Evolutionary conservation across 352 stramenopile genomes (phyloP), one percentile per base, ranked within the genome.

Genomic region (Thalassiosira ordinaria): DNA sequence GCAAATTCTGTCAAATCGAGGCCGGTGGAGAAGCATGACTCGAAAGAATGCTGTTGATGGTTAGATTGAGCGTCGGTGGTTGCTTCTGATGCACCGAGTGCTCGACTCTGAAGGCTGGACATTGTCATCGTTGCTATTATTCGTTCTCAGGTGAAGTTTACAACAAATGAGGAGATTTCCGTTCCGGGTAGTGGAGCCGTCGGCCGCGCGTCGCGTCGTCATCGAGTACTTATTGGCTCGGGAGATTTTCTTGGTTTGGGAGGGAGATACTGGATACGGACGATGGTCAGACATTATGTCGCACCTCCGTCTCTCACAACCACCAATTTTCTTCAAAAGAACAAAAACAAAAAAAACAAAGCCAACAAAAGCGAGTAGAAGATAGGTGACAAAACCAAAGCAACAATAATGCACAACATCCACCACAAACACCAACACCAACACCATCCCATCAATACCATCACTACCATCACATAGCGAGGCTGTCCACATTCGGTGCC

Each of bases 1-100:
- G 41, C 82, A 51, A 75, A 89, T 47, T 84, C 78, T 20, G 84
- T 92, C 35, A 65, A 49, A 53, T 65, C 57, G 22, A 65, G 57
- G 13, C 57, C 57, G 37, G 57, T 6, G 35, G 33, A 53, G 27
- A 65, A 65, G 33, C 57, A 52, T 65, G 33, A 35, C 57, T 65
- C 57, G 57, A 65, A 37, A 35, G 57, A 65, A 4, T 37, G 13
- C n/a, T n/a, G 24, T 16, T 65, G 27, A 35, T 47, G 31, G 20
- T 63, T 63, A 49, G 7, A 47, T 47, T 63, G 16, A 46, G 29
- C 18, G 29, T 22, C 11, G 6, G 33, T 52, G 18, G 18, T 37
- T 18, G 24, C 8, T 37, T 16, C 13, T 13, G 57, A 65, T 65
- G 41, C 33, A 22, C 33, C 20, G n/a, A 51, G 57, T 35, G 47